These are phyloP conservation scores for Ascochyta viciae-villosae DNA, from an alignment of 2,329 filamentous ascomycete genomes.

Conservation along the genomic window DNA sequence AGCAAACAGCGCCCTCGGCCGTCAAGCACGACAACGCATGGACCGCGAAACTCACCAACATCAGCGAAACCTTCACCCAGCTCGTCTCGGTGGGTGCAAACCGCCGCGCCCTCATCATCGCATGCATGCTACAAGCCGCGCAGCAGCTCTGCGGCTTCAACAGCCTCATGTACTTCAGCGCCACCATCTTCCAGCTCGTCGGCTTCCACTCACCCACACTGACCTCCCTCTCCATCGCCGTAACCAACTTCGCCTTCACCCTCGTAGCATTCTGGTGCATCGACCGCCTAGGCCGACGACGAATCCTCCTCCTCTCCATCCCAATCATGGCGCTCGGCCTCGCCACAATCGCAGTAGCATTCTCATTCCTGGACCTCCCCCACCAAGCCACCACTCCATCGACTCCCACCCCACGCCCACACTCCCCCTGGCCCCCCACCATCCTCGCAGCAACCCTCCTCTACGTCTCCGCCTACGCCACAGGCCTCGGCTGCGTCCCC, in stretches of 20 bases:
- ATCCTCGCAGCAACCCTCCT: conserved; percentile 79
- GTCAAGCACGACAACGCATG: conserved; percentile 38
- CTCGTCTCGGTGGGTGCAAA: conserved; percentile 58
- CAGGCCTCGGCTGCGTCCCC: conserved; percentile 88
- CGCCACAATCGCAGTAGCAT: conserved; percentile 73
- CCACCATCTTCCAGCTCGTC: conserved; percentile 57
- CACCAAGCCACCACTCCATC: conserved; percentile 1
- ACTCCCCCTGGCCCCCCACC: conserved; percentile 44
- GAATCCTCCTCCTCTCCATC: conserved; percentile 80
- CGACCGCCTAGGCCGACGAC: conserved; percentile 53
- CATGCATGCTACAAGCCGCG: conserved; percentile 83
- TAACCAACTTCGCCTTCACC: conserved; percentile 57
- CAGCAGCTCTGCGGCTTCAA: conserved; percentile 80
- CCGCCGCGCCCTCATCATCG: conserved; percentile 79
- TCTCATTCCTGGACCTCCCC: conserved; percentile 67
- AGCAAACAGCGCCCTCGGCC: conserved; percentile 52
- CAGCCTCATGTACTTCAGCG: conserved; percentile 57
- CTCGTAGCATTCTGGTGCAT: conserved; percentile 55
- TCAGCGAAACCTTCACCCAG: conserved; percentile 63
- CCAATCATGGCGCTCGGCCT: conserved; percentile 83
- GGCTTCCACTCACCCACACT: conserved; percentile 55
- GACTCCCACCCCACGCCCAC: neutral
- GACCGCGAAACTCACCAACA: conserved; percentile 53
- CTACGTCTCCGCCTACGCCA: conserved; percentile 85
- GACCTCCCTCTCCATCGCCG: conserved; percentile 53